phyloP scores from a whole-genome alignment of 2,329 filamentous ascomycete species.

The Penicillium sp. region DNA sequence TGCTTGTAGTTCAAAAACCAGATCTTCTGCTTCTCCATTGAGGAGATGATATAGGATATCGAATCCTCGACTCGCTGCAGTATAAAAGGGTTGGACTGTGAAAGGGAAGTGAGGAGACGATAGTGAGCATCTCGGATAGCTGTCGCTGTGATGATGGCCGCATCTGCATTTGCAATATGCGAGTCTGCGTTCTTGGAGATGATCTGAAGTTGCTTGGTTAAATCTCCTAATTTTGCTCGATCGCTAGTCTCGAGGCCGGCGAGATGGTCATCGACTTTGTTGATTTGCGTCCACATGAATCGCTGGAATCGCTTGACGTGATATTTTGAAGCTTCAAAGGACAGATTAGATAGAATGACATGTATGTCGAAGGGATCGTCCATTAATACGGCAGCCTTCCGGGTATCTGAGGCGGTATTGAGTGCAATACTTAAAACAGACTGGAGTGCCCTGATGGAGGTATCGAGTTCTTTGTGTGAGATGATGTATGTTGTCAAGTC shows the following conservation, averaged over 20 bases:
- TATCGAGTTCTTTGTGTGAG: slow-evolving; percentile 13
- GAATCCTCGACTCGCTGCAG: slow-evolving; percentile 17
- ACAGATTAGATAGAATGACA: slow-evolving; percentile 14
- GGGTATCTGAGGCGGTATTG: not conserved
- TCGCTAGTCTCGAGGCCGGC: slow-evolving; percentile 19
- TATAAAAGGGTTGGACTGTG: slow-evolving; percentile 4
- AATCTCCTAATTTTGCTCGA: slow-evolving; percentile 20
- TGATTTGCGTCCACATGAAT: slow-evolving; percentile 20
- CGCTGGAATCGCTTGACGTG: slow-evolving; percentile 15
- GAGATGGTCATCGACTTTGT: slow-evolving; percentile 21
- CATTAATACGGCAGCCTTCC: slow-evolving; percentile 1
- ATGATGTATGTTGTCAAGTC: slow-evolving; percentile 17
- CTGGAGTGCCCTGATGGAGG: slow-evolving; percentile 5
- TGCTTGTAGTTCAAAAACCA: slow-evolving; percentile 29
- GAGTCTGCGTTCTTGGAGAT: slow-evolving; percentile 30
- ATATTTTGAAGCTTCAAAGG: slow-evolving; percentile 14
- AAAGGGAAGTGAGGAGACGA: slow-evolving; percentile 5
- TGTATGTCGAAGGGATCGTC: slow-evolving; percentile 16
- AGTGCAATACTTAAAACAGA: slow-evolving; percentile 11
- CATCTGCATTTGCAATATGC: slow-evolving; percentile 28
- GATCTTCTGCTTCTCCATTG: slow-evolving; percentile 29
- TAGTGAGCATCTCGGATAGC: slow-evolving; percentile 22
- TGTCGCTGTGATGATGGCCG: slow-evolving; percentile 23
- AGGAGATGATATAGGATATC: slow-evolving; percentile 26
- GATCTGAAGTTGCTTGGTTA: slow-evolving; percentile 30